Evolutionary conservation across 176 grass and related monocot genomes (phyloP), one percentile per base, ranked within the genome.

Genomic region (Panicum miliaceum): DNA sequence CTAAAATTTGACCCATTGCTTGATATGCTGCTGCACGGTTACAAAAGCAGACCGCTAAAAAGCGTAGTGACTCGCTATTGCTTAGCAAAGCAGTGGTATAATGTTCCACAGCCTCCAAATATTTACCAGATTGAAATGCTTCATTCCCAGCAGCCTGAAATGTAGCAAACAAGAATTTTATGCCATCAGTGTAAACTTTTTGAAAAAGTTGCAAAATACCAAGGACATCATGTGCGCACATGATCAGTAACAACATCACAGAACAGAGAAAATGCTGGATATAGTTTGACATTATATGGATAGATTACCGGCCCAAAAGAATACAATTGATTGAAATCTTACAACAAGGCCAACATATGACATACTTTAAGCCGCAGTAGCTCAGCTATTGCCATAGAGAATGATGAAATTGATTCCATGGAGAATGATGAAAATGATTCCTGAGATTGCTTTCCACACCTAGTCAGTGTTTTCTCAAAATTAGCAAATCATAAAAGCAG

Each of bases 11-110:
- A 14, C 85, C 87, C n/a, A 92, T 80, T 74, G 89, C 91, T 90
- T 95, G 96, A 81, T 91, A 93, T 67, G 96, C 87, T 51, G 96
- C 91, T 64, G 96, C 93, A 62, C 93, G 93, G 75, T 98, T 98
- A 81, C 89, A 91, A 84, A 95, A 90, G 80, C 92, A 95, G 52
- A 98, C 68, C 65, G 96, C 93, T 80, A 89, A 81, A 84, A 95
- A 93, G 63, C 79, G 76, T 8, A 72, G 27, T 43, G 96, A 95
- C 81, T 98, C 93, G 3, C 62, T 83, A 73, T 84, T 95, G 53
- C 83, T 88, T 71, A 91, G 40, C 35, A 95, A 78, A 84, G 93
- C 91, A 86, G 93, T 38, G 14, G 87, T 92, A 72, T 95, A 98
- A 79, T 95, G 85, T 79, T 95, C 89, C 68, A 95, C 92, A 75